phyloP scores from a whole-genome alignment of 2,329 filamentous ascomycete genomes.

The Thelonectria discophora region DNA sequence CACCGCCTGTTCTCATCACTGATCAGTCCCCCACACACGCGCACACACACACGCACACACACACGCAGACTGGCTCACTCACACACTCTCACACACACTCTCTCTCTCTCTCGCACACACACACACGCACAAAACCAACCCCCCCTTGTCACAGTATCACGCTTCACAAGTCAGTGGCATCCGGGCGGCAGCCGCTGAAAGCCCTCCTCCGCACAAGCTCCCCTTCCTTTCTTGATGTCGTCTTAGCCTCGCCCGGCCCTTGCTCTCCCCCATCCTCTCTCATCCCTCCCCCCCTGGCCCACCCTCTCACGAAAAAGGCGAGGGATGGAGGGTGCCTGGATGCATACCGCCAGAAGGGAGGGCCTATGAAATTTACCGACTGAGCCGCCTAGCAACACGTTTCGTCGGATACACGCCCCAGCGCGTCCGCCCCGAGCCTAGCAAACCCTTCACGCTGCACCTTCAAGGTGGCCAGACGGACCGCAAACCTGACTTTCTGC shows the following conservation, averaged over 20 bases:
- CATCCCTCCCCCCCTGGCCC: conserved; percentile 23
- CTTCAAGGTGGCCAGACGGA: conserved; percentile 73
- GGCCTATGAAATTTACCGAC: conserved; percentile 28
- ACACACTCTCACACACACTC: too few relatives aligned
- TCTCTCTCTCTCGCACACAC: too few relatives aligned
- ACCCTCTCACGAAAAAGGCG: conserved; percentile 30
- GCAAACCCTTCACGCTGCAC: conserved; percentile 73
- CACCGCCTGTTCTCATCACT: conserved; percentile 38
- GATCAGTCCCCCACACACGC: conserved; percentile 28
- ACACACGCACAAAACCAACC: conserved; percentile 3
- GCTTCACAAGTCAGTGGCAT: conserved; percentile 35
- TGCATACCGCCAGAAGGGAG: conserved; percentile 27
- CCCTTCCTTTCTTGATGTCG: conserved; percentile 22
- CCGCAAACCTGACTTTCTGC: conserved; percentile 67
- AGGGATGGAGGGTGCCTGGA: conserved; percentile 26
- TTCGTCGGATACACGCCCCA: conserved; percentile 30
- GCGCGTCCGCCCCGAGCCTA: conserved; percentile 53
- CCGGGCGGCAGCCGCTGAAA: conserved; percentile 31
- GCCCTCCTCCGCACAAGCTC: conserved; percentile 24
- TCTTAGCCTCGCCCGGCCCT: conserved; percentile 25
- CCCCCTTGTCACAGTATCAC: conserved; percentile 31
- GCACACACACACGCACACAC: not conserved
- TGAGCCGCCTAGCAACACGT: conserved; percentile 24
- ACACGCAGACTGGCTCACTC: too few relatives aligned
- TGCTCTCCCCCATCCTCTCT: not conserved